Percentiles rank a stretch among this genome's conserved stretches.
These are phyloP conservation scores for Plasmodium gallinaceum DNA, from an alignment of 169 alveolate genomes.

Conservation along the genomic window DNA sequence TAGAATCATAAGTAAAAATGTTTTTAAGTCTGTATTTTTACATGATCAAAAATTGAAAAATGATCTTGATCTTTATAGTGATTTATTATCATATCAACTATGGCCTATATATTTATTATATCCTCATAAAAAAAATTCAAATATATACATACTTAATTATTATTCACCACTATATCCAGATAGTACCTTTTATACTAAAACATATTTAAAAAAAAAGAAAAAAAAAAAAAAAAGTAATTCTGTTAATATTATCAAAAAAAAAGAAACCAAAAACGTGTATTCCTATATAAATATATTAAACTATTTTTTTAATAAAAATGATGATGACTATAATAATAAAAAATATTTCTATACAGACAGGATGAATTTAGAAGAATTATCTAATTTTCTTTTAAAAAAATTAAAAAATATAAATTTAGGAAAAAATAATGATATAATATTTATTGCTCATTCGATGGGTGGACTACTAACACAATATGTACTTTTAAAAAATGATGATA, in stretches of 20 bases:
- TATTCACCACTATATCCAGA: constrained; percentile 63
- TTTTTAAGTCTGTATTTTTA: constrained; percentile 49
- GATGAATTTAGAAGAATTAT: constrained; percentile 55
- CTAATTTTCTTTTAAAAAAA: constrained; percentile 38
- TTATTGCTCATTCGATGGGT: constrained; percentile 77
- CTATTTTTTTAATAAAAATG: constrained; percentile 24
- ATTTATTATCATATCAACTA: constrained; percentile 17
- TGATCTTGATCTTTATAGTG: constrained; percentile 53
- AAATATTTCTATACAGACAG: constrained; percentile 70
- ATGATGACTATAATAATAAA: constrained; percentile 21
- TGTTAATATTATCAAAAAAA: background rate
- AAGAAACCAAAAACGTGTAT: background rate
- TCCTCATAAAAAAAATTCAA: constrained; percentile 25
- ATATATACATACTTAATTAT: constrained; percentile 54
- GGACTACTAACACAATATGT: constrained; percentile 68
- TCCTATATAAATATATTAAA: constrained; percentile 23
- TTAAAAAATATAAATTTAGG: constrained; percentile 64
- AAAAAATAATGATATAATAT: constrained; percentile 48
- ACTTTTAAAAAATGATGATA: constrained; percentile 46
- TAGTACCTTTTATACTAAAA: constrained; percentile 26
- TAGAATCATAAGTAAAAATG: constrained; percentile 22
- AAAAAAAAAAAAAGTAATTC: background rate
- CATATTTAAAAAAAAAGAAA: background rate
- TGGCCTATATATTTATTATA: constrained; percentile 68
- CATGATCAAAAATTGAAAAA: constrained; percentile 44